Conservation (phyloP, 768 basidiomycete genomes). For the Hygrocybe coccinea region DNA sequence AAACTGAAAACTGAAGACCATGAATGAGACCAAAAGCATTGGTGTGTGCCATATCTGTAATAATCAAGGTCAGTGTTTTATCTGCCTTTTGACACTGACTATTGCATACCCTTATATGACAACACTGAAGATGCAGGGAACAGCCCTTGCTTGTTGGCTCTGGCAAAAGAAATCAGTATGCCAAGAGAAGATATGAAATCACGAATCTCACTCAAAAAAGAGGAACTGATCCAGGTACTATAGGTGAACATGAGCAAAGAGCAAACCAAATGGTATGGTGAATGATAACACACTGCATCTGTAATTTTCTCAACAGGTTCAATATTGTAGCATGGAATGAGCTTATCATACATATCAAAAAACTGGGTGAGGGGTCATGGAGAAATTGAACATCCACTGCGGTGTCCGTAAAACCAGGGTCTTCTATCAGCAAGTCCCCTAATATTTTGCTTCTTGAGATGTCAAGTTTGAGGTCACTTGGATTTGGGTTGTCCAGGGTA, state of each 20-base stretch:
- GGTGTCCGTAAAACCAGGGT: not conserved
- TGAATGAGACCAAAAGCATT: constrained; percentile 97
- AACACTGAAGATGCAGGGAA: constrained; percentile 73
- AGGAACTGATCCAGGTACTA: constrained; percentile 96
- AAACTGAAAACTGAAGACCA: constrained; percentile 96
- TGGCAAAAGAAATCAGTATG: constrained; percentile 14
- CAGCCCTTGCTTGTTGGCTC: constrained; percentile 92
- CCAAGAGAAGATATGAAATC: not conserved
- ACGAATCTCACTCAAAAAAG: constrained; percentile 72
- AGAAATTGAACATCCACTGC: not conserved
- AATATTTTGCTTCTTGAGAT: constrained; percentile 9
- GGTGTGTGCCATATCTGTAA: constrained; percentile 86
- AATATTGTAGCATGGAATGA: constrained; percentile 98
- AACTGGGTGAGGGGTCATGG: constrained; percentile 44
- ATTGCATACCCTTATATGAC: constrained; percentile 72
- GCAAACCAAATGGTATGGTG: constrained; percentile 7
- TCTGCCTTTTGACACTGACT: not conserved
- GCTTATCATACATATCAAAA: constrained; percentile 96
- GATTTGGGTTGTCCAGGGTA: constrained; percentile 24
- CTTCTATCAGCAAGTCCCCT: constrained; percentile 11
- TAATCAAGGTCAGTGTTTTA: constrained; percentile 3
- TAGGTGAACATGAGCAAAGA: not conserved
- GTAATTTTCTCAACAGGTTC: constrained; percentile 99
- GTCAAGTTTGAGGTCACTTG: constrained; percentile 10
- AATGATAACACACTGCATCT: constrained; percentile 65